Base-by-base conservation (phyloP, 2,329 filamentous ascomycete genomes). In the Alternaria alternata region DNA sequence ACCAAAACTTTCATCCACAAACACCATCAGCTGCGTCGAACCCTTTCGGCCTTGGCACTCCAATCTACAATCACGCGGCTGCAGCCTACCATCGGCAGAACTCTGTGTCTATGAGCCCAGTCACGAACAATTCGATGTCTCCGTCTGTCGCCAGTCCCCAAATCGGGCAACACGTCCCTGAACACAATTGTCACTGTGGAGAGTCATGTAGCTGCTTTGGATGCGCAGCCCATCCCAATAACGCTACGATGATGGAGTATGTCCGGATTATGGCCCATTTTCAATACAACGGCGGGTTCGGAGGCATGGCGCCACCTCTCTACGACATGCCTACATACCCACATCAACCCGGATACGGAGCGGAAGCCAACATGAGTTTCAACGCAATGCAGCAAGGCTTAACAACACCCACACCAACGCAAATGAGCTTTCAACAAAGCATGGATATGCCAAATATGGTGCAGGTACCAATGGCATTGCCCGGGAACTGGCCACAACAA, bases 141-240 rank as follows among this genome's bases (percentile, higher is more conserved):
- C 63, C 67, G 24, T 63, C 68, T 79, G 28, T 52, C 20, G 73
- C 54, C 79, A 51, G 54, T 12, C 60, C 62, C 22, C 69, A 80
- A 46, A 74, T 59, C 79, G 57, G 51, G 16, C 68, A 65, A 48
- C 70, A 81, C 48, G 80, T 76, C 54, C 68, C 66, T 3, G 78
- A 76, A 39, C 82, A 86, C 63, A 80, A 81, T 24, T 92, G 89
- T 68, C 81, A 82, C 48, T 92, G 89, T 70, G 89, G 89, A 20
- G 86, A 89, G 54, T 81, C 81, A 28, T 92, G 89, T 65, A 84
- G 88, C 65, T 92, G 89, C 70, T 80, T 91, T 36, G 89, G 88
- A 11, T 92, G 89, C 71, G 83, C 87, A 5, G 86, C 86, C 3
- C 89, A 91, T 72, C 88, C 89, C 12, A 89, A 88, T 70, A 91